Evolutionary conservation across 768 basidiomycete genomes (phyloP).

Genomic region (Pisolithus microcarpus): DNA sequence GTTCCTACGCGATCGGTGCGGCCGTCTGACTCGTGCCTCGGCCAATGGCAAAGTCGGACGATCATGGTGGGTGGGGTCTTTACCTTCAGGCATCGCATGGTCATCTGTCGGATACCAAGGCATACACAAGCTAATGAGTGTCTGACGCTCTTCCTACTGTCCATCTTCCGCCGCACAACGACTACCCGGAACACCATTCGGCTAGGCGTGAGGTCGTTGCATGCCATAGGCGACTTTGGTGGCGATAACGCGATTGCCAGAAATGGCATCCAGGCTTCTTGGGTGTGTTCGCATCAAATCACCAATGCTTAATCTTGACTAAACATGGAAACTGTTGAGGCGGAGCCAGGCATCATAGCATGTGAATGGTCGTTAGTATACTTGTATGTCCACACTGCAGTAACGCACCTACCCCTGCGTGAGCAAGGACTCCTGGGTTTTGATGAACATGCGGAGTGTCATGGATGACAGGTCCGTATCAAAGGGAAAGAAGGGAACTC

Average conservation of each 20-base stretch:
- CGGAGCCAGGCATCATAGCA: slow-evolving; percentile 31
- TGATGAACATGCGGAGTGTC: slow-evolving; percentile 37
- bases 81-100: slow-evolving; percentile 86
- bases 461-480: slow-evolving; percentile 32
- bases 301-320: slow-evolving; percentile 65
- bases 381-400: slow-evolving; percentile 75
- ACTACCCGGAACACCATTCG: slow-evolving; percentile 18
- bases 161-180: slow-evolving; percentile 43
- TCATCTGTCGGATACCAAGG: slow-evolving; percentile 81
- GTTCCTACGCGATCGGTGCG: slow-evolving; percentile 59
- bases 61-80: slow-evolving; percentile 12
- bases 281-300: slow-evolving; percentile 65
- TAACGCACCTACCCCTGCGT: slow-evolving; percentile 54
- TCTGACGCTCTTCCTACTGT: slow-evolving; percentile 60
- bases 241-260: slow-evolving; percentile 37
- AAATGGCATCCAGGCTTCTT: slow-evolving; percentile 67
- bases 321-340: slow-evolving; percentile 20
- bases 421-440: slow-evolving; percentile 48
- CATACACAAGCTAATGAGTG: slow-evolving; percentile 72
- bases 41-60: slow-evolving; percentile 44
- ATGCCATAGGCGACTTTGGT: slow-evolving; percentile 31
- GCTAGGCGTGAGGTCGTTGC: slow-evolving; percentile 30
- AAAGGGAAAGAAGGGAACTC: slow-evolving; percentile 39
- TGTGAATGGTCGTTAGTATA: slow-evolving; percentile 69
- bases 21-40: slow-evolving; percentile 74